Conservation (phyloP, 768 basidiomycete species). For the Suillus brevipes region DNA sequence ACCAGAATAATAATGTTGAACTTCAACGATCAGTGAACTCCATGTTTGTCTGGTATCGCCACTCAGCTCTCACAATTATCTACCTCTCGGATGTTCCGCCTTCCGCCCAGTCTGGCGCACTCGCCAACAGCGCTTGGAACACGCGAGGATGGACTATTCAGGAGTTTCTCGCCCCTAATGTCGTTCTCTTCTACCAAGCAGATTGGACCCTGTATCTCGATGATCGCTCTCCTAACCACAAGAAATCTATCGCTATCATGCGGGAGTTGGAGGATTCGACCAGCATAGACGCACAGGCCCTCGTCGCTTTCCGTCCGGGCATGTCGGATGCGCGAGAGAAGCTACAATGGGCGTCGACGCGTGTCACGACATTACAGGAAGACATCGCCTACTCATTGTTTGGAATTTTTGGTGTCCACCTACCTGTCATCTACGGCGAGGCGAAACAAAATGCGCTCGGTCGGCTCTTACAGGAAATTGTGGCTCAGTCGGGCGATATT, state of each 20-base stretch:
- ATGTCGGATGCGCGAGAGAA: not conserved
- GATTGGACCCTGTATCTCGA: constrained; percentile 18
- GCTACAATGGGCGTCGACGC: constrained; percentile 16
- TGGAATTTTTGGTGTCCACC: constrained; percentile 10
- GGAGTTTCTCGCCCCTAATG: constrained; percentile 26
- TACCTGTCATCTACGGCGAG: constrained; percentile 16
- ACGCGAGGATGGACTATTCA: constrained; percentile 31
- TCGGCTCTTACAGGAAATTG: not conserved
- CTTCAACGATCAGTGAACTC: constrained; percentile 7
- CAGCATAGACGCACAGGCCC: not conserved
- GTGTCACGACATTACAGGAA: constrained; percentile 15
- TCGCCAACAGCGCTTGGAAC: constrained; percentile 16
- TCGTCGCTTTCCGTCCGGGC: not conserved
- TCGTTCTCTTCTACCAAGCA: constrained; percentile 29
- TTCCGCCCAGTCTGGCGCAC: not conserved
- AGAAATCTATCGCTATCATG: constrained; percentile 1
- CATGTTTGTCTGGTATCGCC: constrained; percentile 17
- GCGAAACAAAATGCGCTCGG: constrained; percentile 2
- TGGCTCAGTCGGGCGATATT: not conserved
- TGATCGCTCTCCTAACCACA: not conserved
- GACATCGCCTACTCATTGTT: constrained; percentile 16
- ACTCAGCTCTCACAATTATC: constrained; percentile 11
- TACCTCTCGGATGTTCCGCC: not conserved
- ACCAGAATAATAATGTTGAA: not conserved
- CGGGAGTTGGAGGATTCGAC: not conserved